phyloP scores from a whole-genome alignment of 257 asterid genomes.

The Rhazya stricta region DNA sequence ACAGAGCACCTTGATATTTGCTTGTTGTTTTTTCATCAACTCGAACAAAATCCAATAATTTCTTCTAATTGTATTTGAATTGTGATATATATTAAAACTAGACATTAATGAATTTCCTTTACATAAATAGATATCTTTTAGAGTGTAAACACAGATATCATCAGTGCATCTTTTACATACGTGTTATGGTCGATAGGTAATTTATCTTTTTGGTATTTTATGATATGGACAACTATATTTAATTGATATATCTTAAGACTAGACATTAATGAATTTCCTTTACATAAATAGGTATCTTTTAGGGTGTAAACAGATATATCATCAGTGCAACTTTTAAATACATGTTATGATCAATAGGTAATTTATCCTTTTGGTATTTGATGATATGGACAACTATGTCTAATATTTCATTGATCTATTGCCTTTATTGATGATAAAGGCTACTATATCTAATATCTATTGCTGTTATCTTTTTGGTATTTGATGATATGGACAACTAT shows the following conservation, averaged over 20 bases:
- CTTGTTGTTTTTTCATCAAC: neutral
- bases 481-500: neutral
- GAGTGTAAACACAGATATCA: no score
- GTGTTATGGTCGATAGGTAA: neutral
- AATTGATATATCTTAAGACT: neutral
- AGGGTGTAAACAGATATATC: no score
- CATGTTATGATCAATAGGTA: neutral
- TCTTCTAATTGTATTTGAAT: no score
- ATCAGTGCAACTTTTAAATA: neutral
- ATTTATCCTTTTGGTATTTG: neutral
- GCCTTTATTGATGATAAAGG: no score
- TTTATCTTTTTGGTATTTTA: neutral
- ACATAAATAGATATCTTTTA: neutral
- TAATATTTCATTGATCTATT: constrained; percentile 8
- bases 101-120: neutral
- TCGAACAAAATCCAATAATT: neutral
- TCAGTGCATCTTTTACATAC: neutral
- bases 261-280: neutral
- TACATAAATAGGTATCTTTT: neutral
- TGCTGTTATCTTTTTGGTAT: neutral
- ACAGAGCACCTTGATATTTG: neutral
- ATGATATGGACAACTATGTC: neutral
- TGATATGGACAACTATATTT: neutral
- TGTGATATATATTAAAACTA: neutral
- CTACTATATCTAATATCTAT: no score